These are phyloP conservation scores for Vachellia collinsii DNA, from an alignment of 306 rosid species.

Conservation along the genomic window DNA sequence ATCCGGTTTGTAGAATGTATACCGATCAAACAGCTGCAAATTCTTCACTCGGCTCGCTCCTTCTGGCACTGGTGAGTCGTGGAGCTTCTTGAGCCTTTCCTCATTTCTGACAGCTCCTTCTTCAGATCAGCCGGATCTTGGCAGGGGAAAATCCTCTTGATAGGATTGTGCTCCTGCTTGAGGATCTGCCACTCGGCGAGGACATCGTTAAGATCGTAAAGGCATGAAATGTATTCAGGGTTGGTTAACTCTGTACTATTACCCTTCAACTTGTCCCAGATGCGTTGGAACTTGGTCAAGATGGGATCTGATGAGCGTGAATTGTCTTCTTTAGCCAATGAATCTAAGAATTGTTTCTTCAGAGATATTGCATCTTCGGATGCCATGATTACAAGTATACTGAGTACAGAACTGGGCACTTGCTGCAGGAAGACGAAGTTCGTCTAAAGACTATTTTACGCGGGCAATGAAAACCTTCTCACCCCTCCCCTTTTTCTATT, in stretches of 20 bases:
- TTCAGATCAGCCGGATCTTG: no score
- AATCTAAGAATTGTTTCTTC: background rate
- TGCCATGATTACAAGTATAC: background rate
- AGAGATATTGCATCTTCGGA: background rate
- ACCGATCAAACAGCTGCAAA: background rate
- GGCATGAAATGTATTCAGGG: background rate
- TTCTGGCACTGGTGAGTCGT: background rate
- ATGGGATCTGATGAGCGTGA: background rate
- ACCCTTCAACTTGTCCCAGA: background rate
- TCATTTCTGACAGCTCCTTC: background rate
- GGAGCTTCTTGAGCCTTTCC: background rate
- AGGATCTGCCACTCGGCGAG: conserved; percentile 4
- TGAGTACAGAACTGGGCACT: no score
- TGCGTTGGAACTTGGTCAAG: background rate
- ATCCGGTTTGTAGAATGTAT: background rate
- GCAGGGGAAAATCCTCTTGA: background rate
- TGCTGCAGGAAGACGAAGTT: no score
- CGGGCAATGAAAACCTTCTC: no score
- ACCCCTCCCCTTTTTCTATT: no score
- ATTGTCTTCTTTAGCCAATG: background rate
- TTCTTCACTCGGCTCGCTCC: background rate
- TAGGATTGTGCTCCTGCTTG: background rate
- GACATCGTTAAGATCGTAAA: background rate
- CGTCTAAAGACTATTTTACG: no score
- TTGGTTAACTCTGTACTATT: background rate